Evolutionary conservation across 768 basidiomycete species (phyloP).

Genomic region (Pleurotus ostreatus): DNA sequence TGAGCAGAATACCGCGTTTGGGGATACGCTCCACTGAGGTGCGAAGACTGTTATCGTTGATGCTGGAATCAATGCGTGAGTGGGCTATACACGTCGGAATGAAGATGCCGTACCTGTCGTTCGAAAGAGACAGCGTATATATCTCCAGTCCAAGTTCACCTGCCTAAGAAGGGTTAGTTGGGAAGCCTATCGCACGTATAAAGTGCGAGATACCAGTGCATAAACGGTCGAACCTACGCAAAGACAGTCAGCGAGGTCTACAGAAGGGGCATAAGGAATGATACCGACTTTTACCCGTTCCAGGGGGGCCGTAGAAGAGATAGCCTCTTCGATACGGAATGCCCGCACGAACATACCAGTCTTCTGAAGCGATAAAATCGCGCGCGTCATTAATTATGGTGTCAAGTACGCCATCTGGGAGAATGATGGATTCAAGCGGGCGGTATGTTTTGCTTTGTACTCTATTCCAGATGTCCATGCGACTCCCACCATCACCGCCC

Average conservation of each 20-base stretch:
- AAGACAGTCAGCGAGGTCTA: no score
- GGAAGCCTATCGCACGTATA: no score
- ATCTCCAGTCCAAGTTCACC: constrained; percentile 83
- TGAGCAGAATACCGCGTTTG: constrained; percentile 50
- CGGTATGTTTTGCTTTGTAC: constrained; percentile 47
- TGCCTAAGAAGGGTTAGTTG: constrained; percentile 21
- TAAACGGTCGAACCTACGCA: constrained; percentile 47
- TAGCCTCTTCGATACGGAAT: constrained; percentile 59
- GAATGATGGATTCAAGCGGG: constrained; percentile 48
- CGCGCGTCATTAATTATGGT: constrained; percentile 44
- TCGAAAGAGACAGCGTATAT: constrained; percentile 54
- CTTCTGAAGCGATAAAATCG: constrained; percentile 49
- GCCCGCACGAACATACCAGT: constrained; percentile 54
- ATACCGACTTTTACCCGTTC: constrained; percentile 54
- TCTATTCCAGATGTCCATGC: constrained; percentile 30
- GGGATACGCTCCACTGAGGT: constrained; percentile 43
- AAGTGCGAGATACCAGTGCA: constrained; percentile 32
- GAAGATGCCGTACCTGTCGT: constrained; percentile 33
- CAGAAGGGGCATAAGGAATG: background rate
- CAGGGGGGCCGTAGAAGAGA: constrained; percentile 55
- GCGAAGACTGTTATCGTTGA: constrained; percentile 47
- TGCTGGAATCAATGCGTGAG: constrained; percentile 20
- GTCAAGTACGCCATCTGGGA: constrained; percentile 42
- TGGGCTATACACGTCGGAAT: no score
- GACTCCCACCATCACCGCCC: background rate